Percentiles rank a stretch among this genome's conserved stretches.
Conservation (phyloP, 352 stramenopile species). For the Globisporangium recalcitrans region DNA sequence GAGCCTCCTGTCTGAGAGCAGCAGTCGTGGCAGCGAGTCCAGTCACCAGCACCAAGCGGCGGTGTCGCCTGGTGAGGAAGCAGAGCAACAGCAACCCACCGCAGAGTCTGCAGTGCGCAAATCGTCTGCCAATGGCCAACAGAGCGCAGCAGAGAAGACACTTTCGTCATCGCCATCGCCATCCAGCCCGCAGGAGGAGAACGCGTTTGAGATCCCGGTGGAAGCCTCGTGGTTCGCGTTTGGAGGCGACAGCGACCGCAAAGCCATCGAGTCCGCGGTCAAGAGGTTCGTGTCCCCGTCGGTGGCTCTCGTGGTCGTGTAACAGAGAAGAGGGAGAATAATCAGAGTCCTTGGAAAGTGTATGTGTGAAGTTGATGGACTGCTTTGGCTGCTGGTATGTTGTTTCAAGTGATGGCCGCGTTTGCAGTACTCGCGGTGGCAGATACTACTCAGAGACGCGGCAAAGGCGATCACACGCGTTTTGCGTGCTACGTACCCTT, state of each 20-base stretch:
- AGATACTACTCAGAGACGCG: too few relatives aligned
- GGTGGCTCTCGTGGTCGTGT: neutral
- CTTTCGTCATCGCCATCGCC: neutral
- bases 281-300: conserved; percentile 9
- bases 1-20: neutral
- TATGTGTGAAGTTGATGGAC: too few relatives aligned
- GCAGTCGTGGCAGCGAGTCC: neutral
- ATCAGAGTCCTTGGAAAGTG: too few relatives aligned
- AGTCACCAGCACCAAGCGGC: neutral
- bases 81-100: neutral
- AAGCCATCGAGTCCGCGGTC: conserved; percentile 21
- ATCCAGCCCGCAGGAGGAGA: neutral
- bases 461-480: too few relatives aligned
- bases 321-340: neutral
- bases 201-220: neutral
- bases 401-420: too few relatives aligned
- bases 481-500: too few relatives aligned
- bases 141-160: neutral
- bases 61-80: neutral
- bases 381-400: too few relatives aligned
- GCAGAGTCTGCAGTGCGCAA: too few relatives aligned
- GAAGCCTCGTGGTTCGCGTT: conserved; percentile 29
- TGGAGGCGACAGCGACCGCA: conserved; percentile 16
- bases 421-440: too few relatives aligned
- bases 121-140: too few relatives aligned